Evolutionary conservation across 768 basidiomycete species (phyloP).

Genomic region (Lactarius akahatsu): DNA sequence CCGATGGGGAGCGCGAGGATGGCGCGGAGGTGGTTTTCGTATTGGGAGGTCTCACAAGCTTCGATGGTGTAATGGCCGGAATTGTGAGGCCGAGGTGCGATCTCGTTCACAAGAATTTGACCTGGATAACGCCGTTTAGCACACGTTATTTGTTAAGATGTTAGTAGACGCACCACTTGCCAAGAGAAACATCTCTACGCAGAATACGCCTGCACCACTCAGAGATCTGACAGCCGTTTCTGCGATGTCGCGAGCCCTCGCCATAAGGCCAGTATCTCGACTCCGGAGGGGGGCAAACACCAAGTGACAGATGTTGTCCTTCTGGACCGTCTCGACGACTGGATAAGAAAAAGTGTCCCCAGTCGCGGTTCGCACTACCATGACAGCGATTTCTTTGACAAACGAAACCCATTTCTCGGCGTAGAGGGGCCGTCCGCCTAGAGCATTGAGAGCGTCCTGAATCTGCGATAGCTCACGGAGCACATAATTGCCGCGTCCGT

Average conservation of each 20-base stretch:
- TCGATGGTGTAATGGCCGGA: slow-evolving; percentile 99
- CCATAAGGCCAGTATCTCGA: slow-evolving; percentile 51
- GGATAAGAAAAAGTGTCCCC: slow-evolving; percentile 86
- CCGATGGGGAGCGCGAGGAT: slow-evolving; percentile 90
- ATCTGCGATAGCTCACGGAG: slow-evolving; percentile 55
- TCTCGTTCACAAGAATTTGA: slow-evolving; percentile 85
- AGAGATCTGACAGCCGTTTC: slow-evolving; percentile 78
- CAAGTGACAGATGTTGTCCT: slow-evolving; percentile 89
- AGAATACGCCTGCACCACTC: slow-evolving; percentile 90
- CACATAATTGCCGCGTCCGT: slow-evolving; percentile 91
- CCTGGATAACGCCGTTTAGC: slow-evolving; percentile 43
- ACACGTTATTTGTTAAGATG: not conserved
- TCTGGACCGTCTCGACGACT: slow-evolving; percentile 92
- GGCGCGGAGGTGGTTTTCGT: slow-evolving; percentile 94
- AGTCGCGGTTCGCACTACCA: slow-evolving; percentile 81
- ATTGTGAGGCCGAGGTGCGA: slow-evolving; percentile 97
- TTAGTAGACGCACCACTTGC: slow-evolving; percentile 59
- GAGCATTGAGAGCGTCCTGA: slow-evolving; percentile 52
- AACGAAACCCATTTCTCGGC: slow-evolving; percentile 95
- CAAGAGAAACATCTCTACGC: slow-evolving; percentile 97
- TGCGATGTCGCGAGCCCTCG: slow-evolving; percentile 67
- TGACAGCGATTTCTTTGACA: slow-evolving; percentile 87
- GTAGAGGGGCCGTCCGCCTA: slow-evolving; percentile 75
- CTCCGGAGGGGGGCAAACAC: slow-evolving; percentile 85
- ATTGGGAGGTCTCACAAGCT: slow-evolving; percentile 95